These are phyloP conservation scores for Polyplosphaeria fusca DNA, from an alignment of 495 filamentous ascomycete genomes.

Conservation along the genomic window DNA sequence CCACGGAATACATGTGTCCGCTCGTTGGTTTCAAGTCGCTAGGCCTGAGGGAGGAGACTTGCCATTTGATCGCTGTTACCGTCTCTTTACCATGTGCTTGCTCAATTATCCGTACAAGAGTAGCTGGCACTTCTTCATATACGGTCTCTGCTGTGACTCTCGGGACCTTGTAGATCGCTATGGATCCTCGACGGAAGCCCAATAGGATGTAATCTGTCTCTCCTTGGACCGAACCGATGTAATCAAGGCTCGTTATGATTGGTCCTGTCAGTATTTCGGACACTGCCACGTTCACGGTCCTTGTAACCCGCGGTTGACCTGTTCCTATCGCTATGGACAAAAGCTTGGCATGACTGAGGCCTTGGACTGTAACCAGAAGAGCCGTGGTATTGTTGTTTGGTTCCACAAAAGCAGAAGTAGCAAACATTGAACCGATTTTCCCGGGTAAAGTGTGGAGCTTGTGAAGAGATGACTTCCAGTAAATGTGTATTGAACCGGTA, in stretches of 20 bases:
- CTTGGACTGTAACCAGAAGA: constrained; percentile 23
- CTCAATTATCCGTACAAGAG: constrained; percentile 29
- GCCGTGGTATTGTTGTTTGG: neutral
- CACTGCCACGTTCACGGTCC: constrained; percentile 3
- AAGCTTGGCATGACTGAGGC: constrained; percentile 24
- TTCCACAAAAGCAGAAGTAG: neutral
- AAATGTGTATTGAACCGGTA: constrained; percentile 21
- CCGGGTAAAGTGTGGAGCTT: constrained; percentile 24
- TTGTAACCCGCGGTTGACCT: neutral
- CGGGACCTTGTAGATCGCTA: constrained; percentile 51
- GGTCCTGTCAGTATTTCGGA: constrained; percentile 30
- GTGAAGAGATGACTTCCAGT: neutral
- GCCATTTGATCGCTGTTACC: constrained; percentile 59
- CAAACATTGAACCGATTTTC: constrained; percentile 56
- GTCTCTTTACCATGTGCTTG: constrained; percentile 61
- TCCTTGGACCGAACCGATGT: constrained; percentile 38
- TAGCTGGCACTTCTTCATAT: neutral
- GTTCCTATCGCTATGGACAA: constrained; percentile 6
- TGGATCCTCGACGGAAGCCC: constrained; percentile 62
- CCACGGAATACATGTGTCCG: constrained; percentile 60
- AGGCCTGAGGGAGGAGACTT: neutral
- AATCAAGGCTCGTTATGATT: constrained; percentile 42
- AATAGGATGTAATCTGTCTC: constrained; percentile 56
- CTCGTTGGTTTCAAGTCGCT: constrained; percentile 3
- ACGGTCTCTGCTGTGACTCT: too few relatives aligned